These are phyloP conservation scores for Fagopyrum tataricum DNA, from an alignment of 148 eudicot species.

Conservation along the genomic window DNA sequence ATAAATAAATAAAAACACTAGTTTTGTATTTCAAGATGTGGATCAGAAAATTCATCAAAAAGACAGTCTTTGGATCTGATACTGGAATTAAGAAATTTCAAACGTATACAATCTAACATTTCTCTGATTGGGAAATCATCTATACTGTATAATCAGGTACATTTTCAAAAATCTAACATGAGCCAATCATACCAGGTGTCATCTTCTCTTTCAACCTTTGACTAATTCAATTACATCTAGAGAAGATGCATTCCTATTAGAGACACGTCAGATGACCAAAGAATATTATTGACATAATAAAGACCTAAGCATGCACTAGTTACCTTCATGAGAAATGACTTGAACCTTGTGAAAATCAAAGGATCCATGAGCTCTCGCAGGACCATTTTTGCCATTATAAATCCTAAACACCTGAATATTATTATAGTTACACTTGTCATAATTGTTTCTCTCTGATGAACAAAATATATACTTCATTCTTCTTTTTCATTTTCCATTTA, in stretches of 20 bases:
- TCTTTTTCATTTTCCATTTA: background rate
- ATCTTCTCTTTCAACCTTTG: background rate
- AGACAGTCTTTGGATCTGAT: background rate
- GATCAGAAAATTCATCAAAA: background rate
- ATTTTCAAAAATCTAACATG: background rate
- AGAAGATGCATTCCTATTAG: background rate
- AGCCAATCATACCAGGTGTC: background rate
- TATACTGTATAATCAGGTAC: background rate
- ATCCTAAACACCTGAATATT: slow-evolving; percentile 76
- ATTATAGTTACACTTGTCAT: background rate
- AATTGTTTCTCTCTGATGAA: background rate
- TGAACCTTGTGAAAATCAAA: slow-evolving; percentile 55
- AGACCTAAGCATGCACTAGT: background rate
- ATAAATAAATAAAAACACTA: background rate
- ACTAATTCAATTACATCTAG: background rate
- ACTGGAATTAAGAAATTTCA: background rate
- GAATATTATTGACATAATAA: background rate
- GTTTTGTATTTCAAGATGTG: background rate
- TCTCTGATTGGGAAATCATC: background rate
- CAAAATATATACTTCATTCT: background rate
- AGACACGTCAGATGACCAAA: background rate
- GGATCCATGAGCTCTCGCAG: slow-evolving; percentile 96
- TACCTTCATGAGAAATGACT: slow-evolving; percentile 86
- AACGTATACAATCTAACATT: background rate
- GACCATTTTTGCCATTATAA: slow-evolving; percentile 96